These are phyloP conservation scores for Pseudocercospora crystallina DNA, from an alignment of 2,329 filamentous ascomycete genomes.

Conservation along the genomic window DNA sequence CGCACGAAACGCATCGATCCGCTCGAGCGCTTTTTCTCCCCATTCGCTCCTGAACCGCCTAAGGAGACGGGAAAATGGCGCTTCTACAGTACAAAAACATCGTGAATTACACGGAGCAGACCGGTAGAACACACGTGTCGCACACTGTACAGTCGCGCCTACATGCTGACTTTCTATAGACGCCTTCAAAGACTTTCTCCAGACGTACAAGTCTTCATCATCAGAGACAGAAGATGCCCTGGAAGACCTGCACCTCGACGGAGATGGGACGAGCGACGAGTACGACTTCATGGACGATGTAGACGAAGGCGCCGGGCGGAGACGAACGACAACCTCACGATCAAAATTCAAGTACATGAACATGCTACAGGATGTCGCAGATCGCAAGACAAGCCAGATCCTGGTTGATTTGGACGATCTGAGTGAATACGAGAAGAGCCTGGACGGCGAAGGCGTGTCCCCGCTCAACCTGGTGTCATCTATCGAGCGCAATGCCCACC, in stretches of 20 bases:
- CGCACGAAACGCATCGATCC: too few relatives aligned
- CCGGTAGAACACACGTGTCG: constrained; percentile 54
- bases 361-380: constrained; percentile 80
- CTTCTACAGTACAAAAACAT: constrained; percentile 75
- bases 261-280: constrained; percentile 82
- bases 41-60: too few relatives aligned
- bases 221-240: constrained; percentile 75
- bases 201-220: constrained; percentile 81
- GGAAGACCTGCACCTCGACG: constrained; percentile 80
- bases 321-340: constrained; percentile 42
- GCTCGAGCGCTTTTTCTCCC: too few relatives aligned
- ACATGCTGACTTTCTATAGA: constrained; percentile 50
- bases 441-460: constrained; percentile 56
- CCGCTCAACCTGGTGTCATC: constrained; percentile 71
- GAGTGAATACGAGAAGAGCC: constrained; percentile 73
- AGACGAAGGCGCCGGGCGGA: constrained; percentile 40
- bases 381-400: constrained; percentile 74
- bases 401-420: constrained; percentile 89
- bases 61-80: constrained; percentile 63
- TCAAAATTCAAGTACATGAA: constrained; percentile 83
- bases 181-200: constrained; percentile 84
- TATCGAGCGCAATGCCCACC: constrained; percentile 86
- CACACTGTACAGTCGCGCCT: constrained; percentile 14
- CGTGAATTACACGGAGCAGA: constrained; percentile 85
- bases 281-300: constrained; percentile 89